Evolutionary conservation across 495 filamentous ascomycete species (phyloP).

Genomic region (Xylaria nigripes): DNA sequence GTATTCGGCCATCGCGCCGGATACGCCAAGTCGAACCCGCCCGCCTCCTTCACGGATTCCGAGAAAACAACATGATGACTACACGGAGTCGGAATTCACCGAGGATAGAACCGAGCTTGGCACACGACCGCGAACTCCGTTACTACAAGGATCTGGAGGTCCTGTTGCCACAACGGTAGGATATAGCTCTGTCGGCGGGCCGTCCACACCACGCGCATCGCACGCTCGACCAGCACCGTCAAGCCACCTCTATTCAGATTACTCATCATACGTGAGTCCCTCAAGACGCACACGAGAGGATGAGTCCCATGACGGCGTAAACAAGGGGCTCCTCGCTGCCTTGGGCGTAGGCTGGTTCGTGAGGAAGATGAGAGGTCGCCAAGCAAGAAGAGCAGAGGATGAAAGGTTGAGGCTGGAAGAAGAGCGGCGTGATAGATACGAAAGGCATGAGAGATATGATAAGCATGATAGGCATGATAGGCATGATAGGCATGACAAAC

Average conservation of each 20-base stretch:
- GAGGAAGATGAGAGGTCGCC: slow-evolving; percentile 55
- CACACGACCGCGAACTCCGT: slow-evolving; percentile 28
- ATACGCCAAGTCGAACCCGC: slow-evolving; percentile 41
- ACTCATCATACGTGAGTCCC: slow-evolving; percentile 43
- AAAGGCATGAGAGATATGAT: slow-evolving; percentile 31
- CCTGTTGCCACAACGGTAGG: slow-evolving; percentile 31
- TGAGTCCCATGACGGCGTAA: slow-evolving; percentile 34
- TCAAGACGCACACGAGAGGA: slow-evolving; percentile 32
- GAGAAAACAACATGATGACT: slow-evolving; percentile 24
- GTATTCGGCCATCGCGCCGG: slow-evolving; percentile 45
- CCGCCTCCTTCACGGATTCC: slow-evolving; percentile 25
- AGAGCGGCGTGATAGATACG: slow-evolving; percentile 25
- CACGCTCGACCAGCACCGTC: slow-evolving; percentile 29
- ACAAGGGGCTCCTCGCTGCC: slow-evolving; percentile 56
- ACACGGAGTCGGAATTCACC: slow-evolving; percentile 39
- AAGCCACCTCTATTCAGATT: slow-evolving; percentile 39
- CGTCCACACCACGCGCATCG: slow-evolving; percentile 35
- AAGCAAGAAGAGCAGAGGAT: slow-evolving; percentile 56
- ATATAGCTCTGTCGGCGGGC: slow-evolving; percentile 31
- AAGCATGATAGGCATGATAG: slow-evolving; percentile 19
- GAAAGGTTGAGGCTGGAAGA: slow-evolving; percentile 51
- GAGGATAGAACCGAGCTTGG: slow-evolving; percentile 37
- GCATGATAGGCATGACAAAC: slow-evolving; percentile 29
- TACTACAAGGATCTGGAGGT: slow-evolving; percentile 34
- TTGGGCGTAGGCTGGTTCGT: slow-evolving; percentile 58